These are phyloP conservation scores for Aureobasidium leucospermi DNA, from an alignment of 2,329 filamentous ascomycete genomes.

Conservation along the genomic window DNA sequence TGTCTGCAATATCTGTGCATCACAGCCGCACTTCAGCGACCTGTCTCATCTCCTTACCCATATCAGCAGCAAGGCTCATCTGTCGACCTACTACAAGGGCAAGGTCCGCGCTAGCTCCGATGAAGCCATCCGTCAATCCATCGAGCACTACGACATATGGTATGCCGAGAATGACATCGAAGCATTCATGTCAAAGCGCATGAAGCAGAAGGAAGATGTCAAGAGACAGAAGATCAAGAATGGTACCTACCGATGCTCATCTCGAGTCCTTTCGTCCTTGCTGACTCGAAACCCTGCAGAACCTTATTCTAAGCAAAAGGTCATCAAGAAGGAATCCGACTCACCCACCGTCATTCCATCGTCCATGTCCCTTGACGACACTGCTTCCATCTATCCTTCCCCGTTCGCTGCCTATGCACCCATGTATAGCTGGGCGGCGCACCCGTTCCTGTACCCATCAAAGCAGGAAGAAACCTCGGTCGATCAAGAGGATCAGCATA, in stretches of 20 bases:
- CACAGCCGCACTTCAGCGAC: slow-evolving; percentile 75
- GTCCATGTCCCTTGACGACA: slow-evolving; percentile 18
- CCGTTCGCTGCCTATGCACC: not conserved
- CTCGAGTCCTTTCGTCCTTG: not conserved
- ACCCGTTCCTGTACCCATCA: not conserved
- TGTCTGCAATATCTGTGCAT: slow-evolving; percentile 75
- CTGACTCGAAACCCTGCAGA: not conserved
- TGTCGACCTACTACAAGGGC: slow-evolving; percentile 75
- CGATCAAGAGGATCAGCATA: slow-evolving; percentile 23
- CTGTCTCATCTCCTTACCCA: slow-evolving; percentile 88
- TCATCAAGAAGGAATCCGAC: slow-evolving; percentile 3
- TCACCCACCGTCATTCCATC: slow-evolving; percentile 18
- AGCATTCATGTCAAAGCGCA: slow-evolving; percentile 66
- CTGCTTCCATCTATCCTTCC: not conserved
- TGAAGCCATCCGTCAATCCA: slow-evolving; percentile 48
- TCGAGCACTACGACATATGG: slow-evolving; percentile 71
- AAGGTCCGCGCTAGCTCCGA: slow-evolving; percentile 65
- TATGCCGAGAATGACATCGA: slow-evolving; percentile 65
- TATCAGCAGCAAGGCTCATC: slow-evolving; percentile 84
- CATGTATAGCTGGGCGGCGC: not conserved
- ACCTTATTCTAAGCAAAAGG: not conserved
- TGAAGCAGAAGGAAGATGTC: slow-evolving; percentile 59
- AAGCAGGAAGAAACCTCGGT: slow-evolving; percentile 1
- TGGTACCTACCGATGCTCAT: not conserved
- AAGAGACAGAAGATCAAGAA: slow-evolving; percentile 7